These are phyloP conservation scores for Actinomucor elegans DNA, from an alignment of 371 early-diverging fungal species.

Conservation along the genomic window DNA sequence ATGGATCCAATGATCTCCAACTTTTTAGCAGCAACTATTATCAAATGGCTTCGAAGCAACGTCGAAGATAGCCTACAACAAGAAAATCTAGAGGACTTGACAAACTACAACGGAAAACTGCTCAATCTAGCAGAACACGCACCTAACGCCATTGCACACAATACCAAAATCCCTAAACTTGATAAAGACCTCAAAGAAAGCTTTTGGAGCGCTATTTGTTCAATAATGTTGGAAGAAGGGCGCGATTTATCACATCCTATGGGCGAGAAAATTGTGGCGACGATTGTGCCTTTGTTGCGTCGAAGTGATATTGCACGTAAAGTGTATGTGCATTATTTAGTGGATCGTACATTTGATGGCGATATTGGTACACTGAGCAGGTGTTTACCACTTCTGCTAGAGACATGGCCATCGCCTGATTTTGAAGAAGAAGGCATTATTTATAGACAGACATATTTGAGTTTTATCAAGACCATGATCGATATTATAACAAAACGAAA, in stretches of 20 bases:
- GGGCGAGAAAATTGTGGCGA: slow-evolving; percentile 8
- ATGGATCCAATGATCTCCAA: slow-evolving; percentile 63
- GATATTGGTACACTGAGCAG: slow-evolving; percentile 44
- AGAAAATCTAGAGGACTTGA: slow-evolving; percentile 34
- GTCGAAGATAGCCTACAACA: slow-evolving; percentile 28
- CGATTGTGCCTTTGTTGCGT: slow-evolving; percentile 16
- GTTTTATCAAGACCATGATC: slow-evolving; percentile 52
- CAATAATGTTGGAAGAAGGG: slow-evolving; percentile 34
- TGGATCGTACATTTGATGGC: slow-evolving; percentile 40
- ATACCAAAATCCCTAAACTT: slow-evolving; percentile 35
- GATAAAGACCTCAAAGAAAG: slow-evolving; percentile 32
- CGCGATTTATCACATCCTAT: slow-evolving; percentile 8
- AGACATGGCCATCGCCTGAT: slow-evolving; percentile 38
- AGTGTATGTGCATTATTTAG: slow-evolving; percentile 52
- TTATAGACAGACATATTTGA: slow-evolving; percentile 47
- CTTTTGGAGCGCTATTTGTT: slow-evolving; percentile 37
- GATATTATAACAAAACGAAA: slow-evolving; percentile 40
- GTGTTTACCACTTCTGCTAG: slow-evolving; percentile 41
- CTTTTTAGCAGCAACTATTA: slow-evolving; percentile 43
- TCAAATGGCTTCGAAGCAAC: slow-evolving; percentile 35
- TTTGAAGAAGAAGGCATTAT: slow-evolving; percentile 29
- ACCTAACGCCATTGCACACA: slow-evolving; percentile 28
- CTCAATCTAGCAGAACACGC: slow-evolving; percentile 61
- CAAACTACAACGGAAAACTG: slow-evolving; percentile 52
- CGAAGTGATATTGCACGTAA: slow-evolving; percentile 57